These are phyloP conservation scores for Pouteria glomerata DNA, from an alignment of 148 eudicot species.

Conservation along the genomic window DNA sequence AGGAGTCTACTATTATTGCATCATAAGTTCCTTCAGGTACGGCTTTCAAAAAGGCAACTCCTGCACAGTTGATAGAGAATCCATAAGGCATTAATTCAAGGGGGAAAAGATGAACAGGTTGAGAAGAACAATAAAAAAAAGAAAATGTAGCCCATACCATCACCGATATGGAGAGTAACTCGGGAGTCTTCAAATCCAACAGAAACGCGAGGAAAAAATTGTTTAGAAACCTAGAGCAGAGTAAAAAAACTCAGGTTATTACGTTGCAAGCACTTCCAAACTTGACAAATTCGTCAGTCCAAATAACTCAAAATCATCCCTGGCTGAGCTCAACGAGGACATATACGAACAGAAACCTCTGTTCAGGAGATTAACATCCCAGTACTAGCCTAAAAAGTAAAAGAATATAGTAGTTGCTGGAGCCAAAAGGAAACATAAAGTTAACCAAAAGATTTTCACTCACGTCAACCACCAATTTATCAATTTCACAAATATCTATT, in stretches of 20 bases:
- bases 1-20: conserved; percentile 92
- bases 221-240: conserved; percentile 61
- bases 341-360: neutral
- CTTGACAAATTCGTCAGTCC: neutral
- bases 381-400: neutral
- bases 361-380: neutral
- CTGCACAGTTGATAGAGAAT: conserved; percentile 28
- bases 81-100: neutral
- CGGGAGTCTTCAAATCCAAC: conserved; percentile 89
- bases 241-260: neutral
- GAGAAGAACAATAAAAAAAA: neutral
- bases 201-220: conserved; percentile 75
- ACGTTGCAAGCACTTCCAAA: neutral
- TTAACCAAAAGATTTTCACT: conserved; percentile 20
- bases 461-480: conserved; percentile 94
- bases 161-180: conserved; percentile 79
- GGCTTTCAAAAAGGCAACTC: conserved; percentile 86
- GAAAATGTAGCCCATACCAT: conserved; percentile 47
- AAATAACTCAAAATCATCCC: neutral
- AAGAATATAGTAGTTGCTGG: neutral
- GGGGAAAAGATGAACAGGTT: neutral
- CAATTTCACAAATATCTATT: conserved; percentile 94
- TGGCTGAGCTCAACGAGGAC: neutral
- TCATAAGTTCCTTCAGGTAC: conserved; percentile 86
- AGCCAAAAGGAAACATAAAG: neutral